Conservation (phyloP, 108 stramenopile genomes). For the Nitzschia palea region DNA sequence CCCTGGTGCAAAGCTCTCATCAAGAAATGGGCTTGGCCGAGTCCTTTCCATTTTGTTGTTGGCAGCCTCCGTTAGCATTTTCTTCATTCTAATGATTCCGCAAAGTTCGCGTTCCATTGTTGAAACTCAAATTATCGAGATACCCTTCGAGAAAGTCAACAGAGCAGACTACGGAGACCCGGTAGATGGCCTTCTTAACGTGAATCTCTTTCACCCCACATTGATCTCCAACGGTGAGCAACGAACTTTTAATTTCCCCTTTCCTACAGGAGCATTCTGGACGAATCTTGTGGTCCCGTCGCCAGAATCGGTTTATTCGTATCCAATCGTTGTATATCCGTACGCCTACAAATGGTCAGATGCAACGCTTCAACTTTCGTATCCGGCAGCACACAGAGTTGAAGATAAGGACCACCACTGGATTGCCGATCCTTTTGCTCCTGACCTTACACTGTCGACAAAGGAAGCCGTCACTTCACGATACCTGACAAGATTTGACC, state of each 20-base stretch:
- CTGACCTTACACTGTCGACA: constrained; percentile 65
- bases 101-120: constrained; percentile 4
- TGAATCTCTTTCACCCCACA: constrained; percentile 64
- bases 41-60: constrained; percentile 16
- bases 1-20: too few species aligned
- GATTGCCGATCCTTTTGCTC: constrained; percentile 64
- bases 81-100: constrained; percentile 22
- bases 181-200: constrained; percentile 55
- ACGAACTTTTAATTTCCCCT: constrained; percentile 54
- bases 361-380: constrained; percentile 60
- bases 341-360: constrained; percentile 82
- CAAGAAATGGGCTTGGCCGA: not conserved
- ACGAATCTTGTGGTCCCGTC: constrained; percentile 76
- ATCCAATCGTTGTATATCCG: constrained; percentile 80
- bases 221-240: constrained; percentile 35
- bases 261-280: constrained; percentile 90
- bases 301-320: constrained; percentile 53
- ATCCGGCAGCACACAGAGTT: constrained; percentile 64
- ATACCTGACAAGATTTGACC: constrained; percentile 66
- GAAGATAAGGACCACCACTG: constrained; percentile 29
- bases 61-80: not conserved
- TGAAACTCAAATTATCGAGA: constrained; percentile 1
- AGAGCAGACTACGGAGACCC: constrained; percentile 68
- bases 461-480: constrained; percentile 48
- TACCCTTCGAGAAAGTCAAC: constrained; percentile 59